Evolutionary conservation across 2,329 filamentous ascomycete species (phyloP).

Genomic region (Rugonectria rugulosa): DNA sequence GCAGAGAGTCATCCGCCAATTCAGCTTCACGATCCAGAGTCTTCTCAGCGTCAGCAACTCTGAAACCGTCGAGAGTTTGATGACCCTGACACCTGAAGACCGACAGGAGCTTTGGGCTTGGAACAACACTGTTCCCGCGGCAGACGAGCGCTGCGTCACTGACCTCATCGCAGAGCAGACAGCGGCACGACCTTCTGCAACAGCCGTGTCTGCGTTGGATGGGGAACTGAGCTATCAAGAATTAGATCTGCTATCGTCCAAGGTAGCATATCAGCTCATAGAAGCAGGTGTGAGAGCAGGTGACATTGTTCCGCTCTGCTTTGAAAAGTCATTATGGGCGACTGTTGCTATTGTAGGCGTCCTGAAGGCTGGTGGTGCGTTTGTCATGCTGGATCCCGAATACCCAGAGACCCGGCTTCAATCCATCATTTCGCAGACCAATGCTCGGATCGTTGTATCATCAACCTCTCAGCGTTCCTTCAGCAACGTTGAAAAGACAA

Average conservation of each 20-base stretch:
- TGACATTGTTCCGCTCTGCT: conserved; percentile 20
- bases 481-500: neutral
- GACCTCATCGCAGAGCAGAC: conserved; percentile 19
- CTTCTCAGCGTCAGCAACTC: no score
- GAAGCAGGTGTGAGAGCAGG: conserved; percentile 38
- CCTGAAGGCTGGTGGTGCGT: conserved; percentile 37
- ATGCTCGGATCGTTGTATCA: neutral
- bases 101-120: conserved; percentile 30
- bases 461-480: neutral
- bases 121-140: conserved; percentile 15
- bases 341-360: conserved; percentile 35
- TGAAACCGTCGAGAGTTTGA: no score
- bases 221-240: conserved; percentile 49
- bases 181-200: conserved; percentile 17
- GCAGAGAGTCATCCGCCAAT: no score
- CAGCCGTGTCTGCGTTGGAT: conserved; percentile 36
- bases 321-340: conserved; percentile 36
- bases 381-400: conserved; percentile 27
- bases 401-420: conserved; percentile 18
- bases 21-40: no score
- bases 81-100: no score
- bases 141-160: conserved; percentile 29
- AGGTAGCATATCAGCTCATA: conserved; percentile 46
- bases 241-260: conserved; percentile 47
- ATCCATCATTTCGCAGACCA: no score